A percentile compares a stretch with the other conserved stretches of the same genome.
Conservation (phyloP, 2,329 filamentous ascomycete genomes). For the Colletotrichum sp. region DNA sequence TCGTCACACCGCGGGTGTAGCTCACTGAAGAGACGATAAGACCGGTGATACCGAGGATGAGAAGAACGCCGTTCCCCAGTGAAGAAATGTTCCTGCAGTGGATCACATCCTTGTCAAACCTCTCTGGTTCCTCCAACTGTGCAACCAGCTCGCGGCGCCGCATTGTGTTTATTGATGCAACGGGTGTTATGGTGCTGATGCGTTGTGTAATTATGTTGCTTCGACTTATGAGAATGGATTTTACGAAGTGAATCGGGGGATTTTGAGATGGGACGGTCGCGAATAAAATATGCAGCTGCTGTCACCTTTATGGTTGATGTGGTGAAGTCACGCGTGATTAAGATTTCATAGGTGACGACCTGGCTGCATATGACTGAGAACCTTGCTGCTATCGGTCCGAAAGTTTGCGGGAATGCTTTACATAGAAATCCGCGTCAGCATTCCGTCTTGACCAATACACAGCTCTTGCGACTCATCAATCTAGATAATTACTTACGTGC, state of each 20-base stretch:
- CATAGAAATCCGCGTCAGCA: neutral
- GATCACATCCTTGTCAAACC: neutral
- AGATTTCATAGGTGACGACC: neutral
- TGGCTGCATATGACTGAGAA: neutral
- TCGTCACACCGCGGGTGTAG: neutral
- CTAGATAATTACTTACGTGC: neutral
- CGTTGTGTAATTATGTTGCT: neutral
- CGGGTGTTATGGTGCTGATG: neutral
- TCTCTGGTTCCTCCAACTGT: neutral
- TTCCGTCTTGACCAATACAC: neutral
- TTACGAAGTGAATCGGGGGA: fast-evolving
- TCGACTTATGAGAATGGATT: neutral
- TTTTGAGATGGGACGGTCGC: neutral
- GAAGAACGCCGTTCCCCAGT: neutral
- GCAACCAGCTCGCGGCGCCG: neutral
- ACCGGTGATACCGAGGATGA: neutral
- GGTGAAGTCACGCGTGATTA: neutral
- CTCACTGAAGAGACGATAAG: neutral
- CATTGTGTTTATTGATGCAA: neutral
- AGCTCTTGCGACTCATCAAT: neutral
- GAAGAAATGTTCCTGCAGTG: neutral
- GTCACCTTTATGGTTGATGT: neutral
- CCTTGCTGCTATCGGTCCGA: neutral
- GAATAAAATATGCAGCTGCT: neutral
- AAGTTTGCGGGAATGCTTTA: neutral